Percentiles rank a stretch among this genome's conserved stretches.
Conservation (phyloP, 2,329 filamentous ascomycete genomes). For the Xylaria sp. region DNA sequence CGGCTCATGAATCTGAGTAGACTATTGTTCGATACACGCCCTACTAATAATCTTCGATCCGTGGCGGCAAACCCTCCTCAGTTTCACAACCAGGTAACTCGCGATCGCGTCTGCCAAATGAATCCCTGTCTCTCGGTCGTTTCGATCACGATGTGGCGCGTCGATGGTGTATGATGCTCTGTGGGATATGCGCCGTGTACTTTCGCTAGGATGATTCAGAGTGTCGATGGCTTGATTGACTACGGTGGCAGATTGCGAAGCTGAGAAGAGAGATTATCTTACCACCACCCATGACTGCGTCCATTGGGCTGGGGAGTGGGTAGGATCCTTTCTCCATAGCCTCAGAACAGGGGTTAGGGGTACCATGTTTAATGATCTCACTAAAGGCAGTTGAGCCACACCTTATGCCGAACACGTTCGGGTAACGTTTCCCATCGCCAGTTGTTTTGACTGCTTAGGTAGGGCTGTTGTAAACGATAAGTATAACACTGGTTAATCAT, state of each 20-base stretch:
- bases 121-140: background rate
- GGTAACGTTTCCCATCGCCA: background rate
- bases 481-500: too few relatives aligned
- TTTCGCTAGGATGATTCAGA: slow-evolving; percentile 2
- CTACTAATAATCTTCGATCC: background rate
- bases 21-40: background rate
- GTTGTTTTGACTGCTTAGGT: too few relatives aligned
- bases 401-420: slow-evolving; percentile 2
- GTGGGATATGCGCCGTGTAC: background rate
- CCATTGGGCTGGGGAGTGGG: slow-evolving; percentile 4
- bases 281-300: slow-evolving; percentile 11
- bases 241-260: background rate
- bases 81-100: background rate
- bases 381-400: slow-evolving; percentile 1
- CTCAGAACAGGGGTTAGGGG: slow-evolving; percentile 24
- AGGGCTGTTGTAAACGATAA: too few relatives aligned
- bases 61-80: background rate
- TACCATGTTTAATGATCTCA: background rate
- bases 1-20: slow-evolving; percentile 29
- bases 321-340: slow-evolving; percentile 26
- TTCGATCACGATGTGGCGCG: background rate
- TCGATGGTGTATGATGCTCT: background rate
- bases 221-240: background rate
- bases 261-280: slow-evolving; percentile 8
- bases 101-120: background rate